These are phyloP conservation scores for Panus rudis DNA, from an alignment of 768 basidiomycete species.

Conservation along the genomic window DNA sequence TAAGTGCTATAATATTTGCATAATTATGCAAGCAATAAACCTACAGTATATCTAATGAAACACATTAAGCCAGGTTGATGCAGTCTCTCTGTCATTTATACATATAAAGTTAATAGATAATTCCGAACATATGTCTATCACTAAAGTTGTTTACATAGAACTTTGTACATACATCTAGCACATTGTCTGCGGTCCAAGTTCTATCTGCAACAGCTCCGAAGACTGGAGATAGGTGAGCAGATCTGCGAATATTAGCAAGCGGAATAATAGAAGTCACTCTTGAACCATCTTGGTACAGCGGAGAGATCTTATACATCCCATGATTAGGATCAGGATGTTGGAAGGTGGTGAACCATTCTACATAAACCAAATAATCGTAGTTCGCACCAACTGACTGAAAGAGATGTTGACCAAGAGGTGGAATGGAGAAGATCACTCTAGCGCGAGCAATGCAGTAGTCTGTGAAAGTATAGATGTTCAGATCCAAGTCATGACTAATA, in stretches of 20 bases:
- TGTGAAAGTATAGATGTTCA: background rate
- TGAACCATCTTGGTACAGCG: background rate
- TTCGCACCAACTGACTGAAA: background rate
- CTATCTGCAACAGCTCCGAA: conserved; percentile 1
- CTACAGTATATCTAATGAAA: too few relatives aligned
- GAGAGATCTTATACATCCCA: background rate
- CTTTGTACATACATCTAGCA: background rate
- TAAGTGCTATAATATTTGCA: too few relatives aligned
- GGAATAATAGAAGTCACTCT: conserved; percentile 1
- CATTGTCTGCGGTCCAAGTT: background rate
- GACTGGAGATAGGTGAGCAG: conserved; percentile 3
- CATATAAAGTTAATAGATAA: background rate
- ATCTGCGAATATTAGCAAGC: background rate
- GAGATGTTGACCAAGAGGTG: background rate
- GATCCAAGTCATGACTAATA: background rate
- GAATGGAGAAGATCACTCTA: conserved; percentile 5
- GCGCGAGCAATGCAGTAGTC: conserved; percentile 7
- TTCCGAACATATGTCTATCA: conserved; percentile 2
- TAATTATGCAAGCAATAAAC: too few relatives aligned
- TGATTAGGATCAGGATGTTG: background rate
- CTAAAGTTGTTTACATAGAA: conserved; percentile 3
- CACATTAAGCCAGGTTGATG: too few relatives aligned
- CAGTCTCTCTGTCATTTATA: too few relatives aligned
- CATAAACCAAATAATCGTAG: background rate
- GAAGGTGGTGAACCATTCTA: conserved; percentile 8